These are phyloP conservation scores for Wickerhamomyces silvicola DNA, from an alignment of 805 yeast species.

Conservation along the genomic window DNA sequence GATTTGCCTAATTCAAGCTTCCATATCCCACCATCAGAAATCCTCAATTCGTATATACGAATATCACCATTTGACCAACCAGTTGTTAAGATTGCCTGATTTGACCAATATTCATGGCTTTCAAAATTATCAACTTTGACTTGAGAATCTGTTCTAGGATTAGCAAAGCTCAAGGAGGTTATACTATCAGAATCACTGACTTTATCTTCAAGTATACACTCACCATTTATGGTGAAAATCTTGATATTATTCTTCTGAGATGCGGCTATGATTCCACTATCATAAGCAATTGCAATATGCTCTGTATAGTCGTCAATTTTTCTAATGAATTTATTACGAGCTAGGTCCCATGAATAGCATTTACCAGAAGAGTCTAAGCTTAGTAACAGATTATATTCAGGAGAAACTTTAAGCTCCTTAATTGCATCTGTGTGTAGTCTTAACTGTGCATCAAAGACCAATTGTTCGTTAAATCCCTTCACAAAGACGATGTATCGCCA, in stretches of 20 bases:
- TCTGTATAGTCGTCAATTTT: conserved; percentile 19
- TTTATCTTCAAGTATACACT: conserved; percentile 24
- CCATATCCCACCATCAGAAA: conserved; percentile 21
- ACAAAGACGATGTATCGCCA: conserved; percentile 33
- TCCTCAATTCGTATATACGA: conserved; percentile 24
- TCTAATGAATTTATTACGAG: conserved; percentile 45
- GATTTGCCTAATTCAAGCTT: conserved; percentile 13
- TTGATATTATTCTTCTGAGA: conserved; percentile 21
- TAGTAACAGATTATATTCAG: conserved; percentile 47
- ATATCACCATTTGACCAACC: conserved; percentile 30
- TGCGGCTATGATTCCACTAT: conserved; percentile 46
- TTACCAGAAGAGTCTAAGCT: conserved; percentile 50
- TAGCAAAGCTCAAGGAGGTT: conserved; percentile 24
- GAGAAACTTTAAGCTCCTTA: conserved; percentile 39
- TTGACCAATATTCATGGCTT: conserved; percentile 33
- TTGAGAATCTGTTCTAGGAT: conserved; percentile 19
- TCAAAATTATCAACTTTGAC: conserved; percentile 21
- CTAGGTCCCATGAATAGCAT: conserved; percentile 60
- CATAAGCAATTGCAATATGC: conserved; percentile 43
- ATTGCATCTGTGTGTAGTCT: conserved; percentile 54
- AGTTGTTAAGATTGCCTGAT: conserved; percentile 27
- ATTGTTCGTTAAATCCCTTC: conserved; percentile 17
- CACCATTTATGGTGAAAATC: conserved; percentile 52
- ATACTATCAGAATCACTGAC: conserved; percentile 10
- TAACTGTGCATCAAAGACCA: conserved; percentile 38